Percentiles rank a stretch among this genome's conserved stretches.
Conservation (phyloP, 768 basidiomycete species). For the Russula sp. region DNA sequence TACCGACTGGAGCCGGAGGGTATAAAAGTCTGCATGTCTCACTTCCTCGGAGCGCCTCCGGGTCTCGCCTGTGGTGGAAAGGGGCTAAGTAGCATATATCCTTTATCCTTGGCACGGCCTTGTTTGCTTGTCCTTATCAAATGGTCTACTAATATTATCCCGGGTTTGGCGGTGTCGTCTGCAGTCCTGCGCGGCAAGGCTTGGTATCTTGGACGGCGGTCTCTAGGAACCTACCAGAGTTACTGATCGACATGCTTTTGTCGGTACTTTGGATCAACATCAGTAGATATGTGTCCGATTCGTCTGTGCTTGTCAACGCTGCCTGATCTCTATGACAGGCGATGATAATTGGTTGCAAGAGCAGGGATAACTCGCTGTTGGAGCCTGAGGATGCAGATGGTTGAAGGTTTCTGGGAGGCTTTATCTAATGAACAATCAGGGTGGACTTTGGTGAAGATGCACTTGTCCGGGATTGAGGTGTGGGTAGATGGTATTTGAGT, state of each 20-base stretch:
- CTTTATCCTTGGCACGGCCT: too few species aligned
- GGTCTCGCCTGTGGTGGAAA: conserved; percentile 43
- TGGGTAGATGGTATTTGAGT: too few species aligned
- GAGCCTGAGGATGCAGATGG: not conserved
- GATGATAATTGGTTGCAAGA: conserved; percentile 14
- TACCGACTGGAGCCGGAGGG: conserved; percentile 1
- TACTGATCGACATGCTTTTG: not conserved
- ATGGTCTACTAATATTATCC: too few species aligned
- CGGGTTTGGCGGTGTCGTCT: too few species aligned
- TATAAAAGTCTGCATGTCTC: conserved; percentile 2
- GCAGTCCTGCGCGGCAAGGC: too few species aligned
- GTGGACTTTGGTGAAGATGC: not conserved
- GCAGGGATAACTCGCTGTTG: not conserved
- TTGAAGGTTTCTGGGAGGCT: not conserved
- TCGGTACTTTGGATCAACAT: not conserved
- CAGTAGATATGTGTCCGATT: not conserved
- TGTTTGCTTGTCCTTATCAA: too few species aligned
- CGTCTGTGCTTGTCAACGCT: not conserved
- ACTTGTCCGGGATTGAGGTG: not conserved
- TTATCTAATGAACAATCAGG: not conserved
- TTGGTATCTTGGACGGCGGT: conserved; percentile 31
- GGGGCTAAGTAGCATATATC: too few species aligned
- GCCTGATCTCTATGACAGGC: not conserved
- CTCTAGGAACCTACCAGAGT: conserved; percentile 2
- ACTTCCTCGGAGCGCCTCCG: conserved; percentile 44